Percentiles rank a stretch among this genome's conserved stretches.
phyloP scores from a whole-genome alignment of 2,329 filamentous ascomycete species.

The Stemphylium vesicarium region DNA sequence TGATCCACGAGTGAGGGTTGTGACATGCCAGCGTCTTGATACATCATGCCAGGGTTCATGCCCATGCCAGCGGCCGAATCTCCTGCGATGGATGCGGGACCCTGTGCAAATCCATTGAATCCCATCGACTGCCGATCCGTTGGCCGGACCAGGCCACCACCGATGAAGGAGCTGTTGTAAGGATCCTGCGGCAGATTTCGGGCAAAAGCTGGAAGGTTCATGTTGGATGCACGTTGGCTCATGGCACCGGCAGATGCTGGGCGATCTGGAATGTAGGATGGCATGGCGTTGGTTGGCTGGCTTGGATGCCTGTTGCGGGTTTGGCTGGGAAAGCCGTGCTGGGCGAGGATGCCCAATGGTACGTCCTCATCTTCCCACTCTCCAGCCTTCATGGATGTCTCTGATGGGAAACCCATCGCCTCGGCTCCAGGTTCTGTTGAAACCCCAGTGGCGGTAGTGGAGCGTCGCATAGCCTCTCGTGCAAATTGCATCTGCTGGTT shows the following conservation, averaged over 20 bases:
- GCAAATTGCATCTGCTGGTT: constrained; percentile 45
- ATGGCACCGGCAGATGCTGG: constrained; percentile 42
- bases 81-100: constrained; percentile 43
- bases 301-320: constrained; percentile 33
- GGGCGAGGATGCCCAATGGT: constrained; percentile 46
- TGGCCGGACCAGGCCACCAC: constrained; percentile 43
- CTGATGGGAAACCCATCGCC: constrained; percentile 43
- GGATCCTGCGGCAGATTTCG: constrained; percentile 46
- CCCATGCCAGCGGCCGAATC: constrained; percentile 34
- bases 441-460: constrained; percentile 37
- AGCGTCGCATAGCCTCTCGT: constrained; percentile 43
- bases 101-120: constrained; percentile 44
- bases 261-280: constrained; percentile 46
- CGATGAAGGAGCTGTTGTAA: constrained; percentile 38
- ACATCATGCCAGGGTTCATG: constrained; percentile 31
- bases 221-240: constrained; percentile 26
- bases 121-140: constrained; percentile 46
- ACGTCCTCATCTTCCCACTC: constrained; percentile 50
- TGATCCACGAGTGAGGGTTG: constrained; percentile 46
- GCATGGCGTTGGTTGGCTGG: constrained; percentile 39
- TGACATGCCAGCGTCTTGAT: constrained; percentile 39
- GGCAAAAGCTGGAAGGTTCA: constrained; percentile 44
- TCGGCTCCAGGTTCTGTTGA: constrained; percentile 26
- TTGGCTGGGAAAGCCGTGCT: constrained; percentile 46
- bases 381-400: constrained; percentile 44